Evolutionary conservation across 2,329 filamentous ascomycete species (phyloP).

Genomic region (Cercospora sojina): DNA sequence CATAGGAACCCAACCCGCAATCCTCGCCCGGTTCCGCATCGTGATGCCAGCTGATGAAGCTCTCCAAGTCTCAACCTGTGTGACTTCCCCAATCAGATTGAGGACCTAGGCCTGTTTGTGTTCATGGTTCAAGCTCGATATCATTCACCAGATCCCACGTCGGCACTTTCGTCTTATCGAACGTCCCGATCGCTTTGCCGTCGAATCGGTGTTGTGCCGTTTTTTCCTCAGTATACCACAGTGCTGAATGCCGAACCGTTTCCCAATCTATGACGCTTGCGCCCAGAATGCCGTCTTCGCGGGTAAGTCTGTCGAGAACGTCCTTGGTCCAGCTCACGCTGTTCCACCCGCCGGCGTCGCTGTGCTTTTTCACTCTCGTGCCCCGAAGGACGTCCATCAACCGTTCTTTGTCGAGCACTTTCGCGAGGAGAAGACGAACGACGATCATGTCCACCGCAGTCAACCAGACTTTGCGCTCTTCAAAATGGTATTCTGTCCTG

Average conservation of each 20-base stretch:
- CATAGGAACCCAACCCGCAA: constrained; percentile 9
- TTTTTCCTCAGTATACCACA: constrained; percentile 12
- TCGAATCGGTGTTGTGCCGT: constrained; percentile 8
- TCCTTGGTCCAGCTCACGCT: constrained; percentile 8
- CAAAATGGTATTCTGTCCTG: not conserved
- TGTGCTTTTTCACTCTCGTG: constrained; percentile 11
- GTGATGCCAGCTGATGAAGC: not conserved
- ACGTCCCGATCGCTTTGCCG: constrained; percentile 8
- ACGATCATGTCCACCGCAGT: constrained; percentile 9
- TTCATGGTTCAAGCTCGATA: constrained; percentile 11
- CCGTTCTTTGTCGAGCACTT: constrained; percentile 9
- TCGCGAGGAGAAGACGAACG: constrained; percentile 4
- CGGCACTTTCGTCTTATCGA: constrained; percentile 12
- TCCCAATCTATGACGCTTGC: constrained; percentile 10
- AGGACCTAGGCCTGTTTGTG: not conserved
- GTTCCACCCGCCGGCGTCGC: constrained; percentile 11
- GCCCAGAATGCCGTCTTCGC: constrained; percentile 8
- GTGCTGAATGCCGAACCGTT: constrained; percentile 7
- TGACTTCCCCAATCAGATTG: not conserved
- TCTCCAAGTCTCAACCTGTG: not conserved
- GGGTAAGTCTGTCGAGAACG: constrained; percentile 2
- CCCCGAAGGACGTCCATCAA: constrained; percentile 6
- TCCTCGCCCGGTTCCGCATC: constrained; percentile 4
- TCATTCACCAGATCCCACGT: constrained; percentile 13
- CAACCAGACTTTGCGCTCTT: constrained; percentile 6